These are phyloP conservation scores for Metahyphopichia silvanorum DNA, from an alignment of 805 yeast species.

Conservation along the genomic window DNA sequence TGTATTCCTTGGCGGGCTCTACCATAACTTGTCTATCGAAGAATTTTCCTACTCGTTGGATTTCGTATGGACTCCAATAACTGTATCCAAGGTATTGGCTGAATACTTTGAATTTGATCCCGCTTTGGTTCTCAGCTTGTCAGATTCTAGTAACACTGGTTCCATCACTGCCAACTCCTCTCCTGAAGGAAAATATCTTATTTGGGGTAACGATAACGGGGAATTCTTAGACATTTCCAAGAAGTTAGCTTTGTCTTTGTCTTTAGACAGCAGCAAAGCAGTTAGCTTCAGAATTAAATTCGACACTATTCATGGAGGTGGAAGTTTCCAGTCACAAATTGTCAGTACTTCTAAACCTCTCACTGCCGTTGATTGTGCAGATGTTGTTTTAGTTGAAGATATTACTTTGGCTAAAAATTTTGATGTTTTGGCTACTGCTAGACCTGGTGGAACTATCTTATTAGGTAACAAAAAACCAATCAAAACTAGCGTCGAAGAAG, in stretches of 20 bases:
- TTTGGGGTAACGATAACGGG: slow-evolving; percentile 71
- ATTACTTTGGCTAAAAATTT: slow-evolving; percentile 49
- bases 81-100: slow-evolving; percentile 46
- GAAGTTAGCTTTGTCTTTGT: slow-evolving; percentile 64
- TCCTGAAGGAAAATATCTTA: slow-evolving; percentile 45
- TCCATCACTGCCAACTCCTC: slow-evolving; percentile 36
- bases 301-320: slow-evolving; percentile 73
- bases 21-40: slow-evolving; percentile 37
- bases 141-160: too few relatives aligned
- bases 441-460: slow-evolving; percentile 54
- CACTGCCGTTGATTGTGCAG: slow-evolving; percentile 51
- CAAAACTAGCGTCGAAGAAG: slow-evolving; percentile 41
- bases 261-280: slow-evolving; percentile 53
- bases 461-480: slow-evolving; percentile 35
- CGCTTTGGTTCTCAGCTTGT: slow-evolving; percentile 23
- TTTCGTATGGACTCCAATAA: slow-evolving; percentile 55
- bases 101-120: slow-evolving; percentile 38
- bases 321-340: slow-evolving; percentile 69
- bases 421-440: slow-evolving; percentile 62
- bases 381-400: slow-evolving; percentile 63
- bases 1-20: slow-evolving; percentile 49
- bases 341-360: slow-evolving; percentile 20
- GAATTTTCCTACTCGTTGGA: slow-evolving; percentile 52
- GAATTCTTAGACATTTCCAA: slow-evolving; percentile 54
- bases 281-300: slow-evolving; percentile 60